These are phyloP conservation scores for Yamadazyma ubonensis DNA, from an alignment of 805 yeast species.

Conservation along the genomic window DNA sequence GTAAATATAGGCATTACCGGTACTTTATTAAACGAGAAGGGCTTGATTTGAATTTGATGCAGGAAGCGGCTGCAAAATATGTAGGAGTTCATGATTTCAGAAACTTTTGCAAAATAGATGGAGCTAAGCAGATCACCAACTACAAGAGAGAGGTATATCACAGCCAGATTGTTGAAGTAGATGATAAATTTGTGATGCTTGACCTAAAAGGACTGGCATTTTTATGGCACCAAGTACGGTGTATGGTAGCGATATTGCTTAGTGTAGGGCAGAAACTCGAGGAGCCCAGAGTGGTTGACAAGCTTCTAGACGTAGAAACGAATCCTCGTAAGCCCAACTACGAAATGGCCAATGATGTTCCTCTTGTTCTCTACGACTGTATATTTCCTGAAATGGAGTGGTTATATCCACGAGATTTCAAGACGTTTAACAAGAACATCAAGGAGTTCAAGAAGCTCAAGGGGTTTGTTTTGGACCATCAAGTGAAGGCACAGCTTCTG, in stretches of 20 bases:
- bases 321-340: slow-evolving; percentile 73
- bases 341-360: slow-evolving; percentile 88
- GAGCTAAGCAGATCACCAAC: slow-evolving; percentile 86
- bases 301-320: slow-evolving; percentile 55
- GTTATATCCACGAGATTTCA: slow-evolving; percentile 39
- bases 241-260: slow-evolving; percentile 85
- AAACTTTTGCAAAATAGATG: slow-evolving; percentile 92
- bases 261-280: slow-evolving; percentile 80
- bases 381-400: slow-evolving; percentile 71
- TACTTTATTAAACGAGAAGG: slow-evolving; percentile 64
- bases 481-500: slow-evolving; percentile 55
- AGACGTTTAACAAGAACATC: slow-evolving; percentile 31
- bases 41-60: slow-evolving; percentile 68
- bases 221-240: slow-evolving; percentile 96
- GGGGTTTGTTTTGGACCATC: slow-evolving; percentile 55
- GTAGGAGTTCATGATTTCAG: slow-evolving; percentile 87
- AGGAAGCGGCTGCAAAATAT: slow-evolving; percentile 57
- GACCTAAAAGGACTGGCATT: slow-evolving; percentile 87
- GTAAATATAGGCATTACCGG: slow-evolving; percentile 80
- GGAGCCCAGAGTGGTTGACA: slow-evolving; percentile 51
- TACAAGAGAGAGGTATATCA: slow-evolving; percentile 61
- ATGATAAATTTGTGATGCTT: slow-evolving; percentile 58
- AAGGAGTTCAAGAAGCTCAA: slow-evolving; percentile 45
- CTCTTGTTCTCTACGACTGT: slow-evolving; percentile 85
- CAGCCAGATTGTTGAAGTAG: slow-evolving; percentile 45